Conservation (phyloP, 2,329 filamentous ascomycete species). For the Dendryphion nanum region DNA sequence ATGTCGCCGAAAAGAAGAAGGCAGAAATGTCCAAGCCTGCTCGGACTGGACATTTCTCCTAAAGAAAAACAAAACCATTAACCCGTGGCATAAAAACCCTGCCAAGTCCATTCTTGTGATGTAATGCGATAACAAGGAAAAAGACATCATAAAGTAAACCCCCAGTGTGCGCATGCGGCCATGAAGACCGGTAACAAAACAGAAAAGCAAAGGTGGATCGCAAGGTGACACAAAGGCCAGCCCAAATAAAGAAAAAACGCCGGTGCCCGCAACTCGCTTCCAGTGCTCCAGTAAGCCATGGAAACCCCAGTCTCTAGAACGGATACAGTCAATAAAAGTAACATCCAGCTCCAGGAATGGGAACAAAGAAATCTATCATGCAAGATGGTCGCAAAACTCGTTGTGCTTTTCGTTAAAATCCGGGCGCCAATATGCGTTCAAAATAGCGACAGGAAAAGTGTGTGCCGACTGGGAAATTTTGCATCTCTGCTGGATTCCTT, state of each 20-base stretch:
- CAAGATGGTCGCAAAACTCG: conserved; percentile 35
- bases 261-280: conserved; percentile 31
- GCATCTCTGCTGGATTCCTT: too few relatives aligned
- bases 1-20: too few relatives aligned
- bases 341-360: conserved; percentile 18
- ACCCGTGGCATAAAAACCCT: conserved; percentile 21
- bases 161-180: too few relatives aligned
- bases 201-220: conserved; percentile 10
- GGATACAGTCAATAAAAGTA: conserved; percentile 24
- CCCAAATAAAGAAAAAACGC: conserved; percentile 25
- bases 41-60: too few relatives aligned
- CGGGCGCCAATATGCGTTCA: conserved; percentile 34
- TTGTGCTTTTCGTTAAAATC: conserved; percentile 39
- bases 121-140: conserved; percentile 17
- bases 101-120: conserved; percentile 24
- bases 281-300: conserved; percentile 28
- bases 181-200: too few relatives aligned
- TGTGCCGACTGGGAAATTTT: too few relatives aligned
- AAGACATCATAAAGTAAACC: conserved; percentile 25
- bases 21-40: too few relatives aligned
- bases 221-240: conserved; percentile 19
- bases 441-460: conserved; percentile 33
- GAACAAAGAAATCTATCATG: conserved; percentile 39
- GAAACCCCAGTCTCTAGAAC: conserved; percentile 32
- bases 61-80: conserved; percentile 37